A percentile compares a stretch with the other conserved stretches of the same genome.
Evolutionary conservation across 2,329 filamentous ascomycete species (phyloP).

Genomic region (Cladophialophora psammophila): DNA sequence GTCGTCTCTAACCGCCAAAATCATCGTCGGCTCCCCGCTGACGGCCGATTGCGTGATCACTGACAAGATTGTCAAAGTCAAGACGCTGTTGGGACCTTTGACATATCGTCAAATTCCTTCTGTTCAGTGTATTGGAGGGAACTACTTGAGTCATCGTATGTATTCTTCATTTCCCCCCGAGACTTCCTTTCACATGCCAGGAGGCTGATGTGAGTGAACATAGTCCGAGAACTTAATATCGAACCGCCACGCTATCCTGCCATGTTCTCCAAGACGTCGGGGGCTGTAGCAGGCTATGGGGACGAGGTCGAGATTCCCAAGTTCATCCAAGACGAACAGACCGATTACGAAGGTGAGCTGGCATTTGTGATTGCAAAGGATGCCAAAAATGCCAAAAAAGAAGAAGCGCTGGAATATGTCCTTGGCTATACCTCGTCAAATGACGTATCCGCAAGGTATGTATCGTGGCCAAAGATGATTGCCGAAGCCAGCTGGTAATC

Average conservation of each 20-base stretch:
- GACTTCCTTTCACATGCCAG: background rate
- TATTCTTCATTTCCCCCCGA: background rate
- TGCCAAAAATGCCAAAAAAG: slow-evolving; percentile 47
- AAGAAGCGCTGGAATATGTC: slow-evolving; percentile 49
- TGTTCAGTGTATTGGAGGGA: slow-evolving; percentile 18
- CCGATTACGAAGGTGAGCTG: slow-evolving; percentile 52
- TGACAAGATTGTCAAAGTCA: slow-evolving; percentile 9
- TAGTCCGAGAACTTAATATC: slow-evolving; percentile 11
- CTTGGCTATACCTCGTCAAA: slow-evolving; percentile 51
- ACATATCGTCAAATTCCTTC: slow-evolving; percentile 1
- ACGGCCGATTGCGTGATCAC: slow-evolving; percentile 5
- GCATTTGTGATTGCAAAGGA: slow-evolving; percentile 47
- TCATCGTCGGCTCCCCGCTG: slow-evolving; percentile 11
- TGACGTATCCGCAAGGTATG: slow-evolving; percentile 44
- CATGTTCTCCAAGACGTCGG: slow-evolving; percentile 8
- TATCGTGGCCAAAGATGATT: background rate
- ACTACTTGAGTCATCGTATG: slow-evolving; percentile 16
- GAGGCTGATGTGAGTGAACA: background rate
- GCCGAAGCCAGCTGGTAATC: background rate
- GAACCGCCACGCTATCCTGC: slow-evolving; percentile 2
- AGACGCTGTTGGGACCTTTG: slow-evolving; percentile 16
- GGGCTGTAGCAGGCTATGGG: slow-evolving; percentile 13
- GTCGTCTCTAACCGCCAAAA: slow-evolving; percentile 1
- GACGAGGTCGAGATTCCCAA: slow-evolving; percentile 14
- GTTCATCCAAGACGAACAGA: slow-evolving; percentile 20